phyloP scores from a whole-genome alignment of 176 grass and related monocot species.

The Aegilops tauschii region DNA sequence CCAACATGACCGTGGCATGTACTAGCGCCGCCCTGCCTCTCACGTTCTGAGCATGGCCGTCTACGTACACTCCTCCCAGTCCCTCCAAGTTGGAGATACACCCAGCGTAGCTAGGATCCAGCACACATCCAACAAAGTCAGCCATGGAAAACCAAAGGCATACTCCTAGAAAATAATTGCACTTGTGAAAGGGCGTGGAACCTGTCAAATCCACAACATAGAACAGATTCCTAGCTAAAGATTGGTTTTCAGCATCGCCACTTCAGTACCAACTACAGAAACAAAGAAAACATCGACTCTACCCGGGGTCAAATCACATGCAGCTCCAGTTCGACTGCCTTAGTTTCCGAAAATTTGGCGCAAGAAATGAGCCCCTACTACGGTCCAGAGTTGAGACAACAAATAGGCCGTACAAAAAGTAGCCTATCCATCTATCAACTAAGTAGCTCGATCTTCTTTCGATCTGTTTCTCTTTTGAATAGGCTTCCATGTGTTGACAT shows the following conservation, averaged over 20 bases:
- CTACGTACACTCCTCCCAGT: too few species aligned
- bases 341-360: background rate
- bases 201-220: background rate
- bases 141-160: background rate
- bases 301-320: background rate
- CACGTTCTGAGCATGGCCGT: background rate
- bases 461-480: constrained; percentile 31
- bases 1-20: background rate
- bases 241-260: background rate
- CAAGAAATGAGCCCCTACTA: background rate
- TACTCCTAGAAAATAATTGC: background rate
- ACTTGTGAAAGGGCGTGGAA: background rate
- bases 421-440: background rate
- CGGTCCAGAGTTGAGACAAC: background rate
- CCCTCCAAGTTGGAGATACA: background rate
- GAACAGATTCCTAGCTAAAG: background rate
- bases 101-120: background rate
- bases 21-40: background rate
- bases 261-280: background rate
- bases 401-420: background rate
- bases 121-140: background rate
- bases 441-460: constrained; percentile 46
- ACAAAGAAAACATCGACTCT: background rate
- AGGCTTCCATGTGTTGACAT: constrained; percentile 80
- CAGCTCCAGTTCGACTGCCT: constrained; percentile 6